phyloP scores from a whole-genome alignment of 2,329 filamentous ascomycete genomes.

The Arthroderma sp. region DNA sequence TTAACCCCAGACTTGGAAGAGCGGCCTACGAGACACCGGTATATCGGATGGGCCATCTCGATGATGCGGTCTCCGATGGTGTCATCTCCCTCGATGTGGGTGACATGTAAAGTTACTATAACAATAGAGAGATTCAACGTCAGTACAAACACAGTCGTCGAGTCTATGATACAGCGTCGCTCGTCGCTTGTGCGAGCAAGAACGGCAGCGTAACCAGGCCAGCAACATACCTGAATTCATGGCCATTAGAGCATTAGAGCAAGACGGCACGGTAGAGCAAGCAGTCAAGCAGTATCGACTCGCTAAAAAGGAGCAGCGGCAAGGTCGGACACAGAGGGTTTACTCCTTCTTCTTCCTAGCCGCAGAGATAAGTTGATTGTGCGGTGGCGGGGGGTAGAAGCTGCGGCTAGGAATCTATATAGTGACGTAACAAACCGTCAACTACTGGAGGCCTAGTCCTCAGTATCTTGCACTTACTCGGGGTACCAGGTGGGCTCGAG shows the following conservation, averaged over 20 bases:
- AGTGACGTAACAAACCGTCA: not conserved
- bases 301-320: not conserved
- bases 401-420: not conserved
- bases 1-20: conserved; percentile 30
- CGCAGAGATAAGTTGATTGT: not conserved
- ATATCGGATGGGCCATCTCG: conserved; percentile 21
- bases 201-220: not conserved
- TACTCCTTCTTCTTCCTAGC: not conserved
- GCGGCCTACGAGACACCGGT: conserved; percentile 29
- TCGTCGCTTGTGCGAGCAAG: no score
- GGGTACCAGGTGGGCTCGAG: no score
- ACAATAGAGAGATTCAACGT: conserved; percentile 3
- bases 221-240: not conserved
- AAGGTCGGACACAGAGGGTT: not conserved
- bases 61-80: conserved; percentile 24
- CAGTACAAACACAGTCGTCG: not conserved
- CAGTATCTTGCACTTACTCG: not conserved
- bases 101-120: conserved; percentile 26
- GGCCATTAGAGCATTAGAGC: not conserved
- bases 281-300: not conserved
- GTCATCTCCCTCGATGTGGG: conserved; percentile 19
- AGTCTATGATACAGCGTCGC: no score
- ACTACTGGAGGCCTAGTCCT: not conserved
- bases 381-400: not conserved
- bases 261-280: not conserved